Evolutionary conservation across 2,329 filamentous ascomycete species (phyloP).

Genomic region (Epichloe aotearoae): DNA sequence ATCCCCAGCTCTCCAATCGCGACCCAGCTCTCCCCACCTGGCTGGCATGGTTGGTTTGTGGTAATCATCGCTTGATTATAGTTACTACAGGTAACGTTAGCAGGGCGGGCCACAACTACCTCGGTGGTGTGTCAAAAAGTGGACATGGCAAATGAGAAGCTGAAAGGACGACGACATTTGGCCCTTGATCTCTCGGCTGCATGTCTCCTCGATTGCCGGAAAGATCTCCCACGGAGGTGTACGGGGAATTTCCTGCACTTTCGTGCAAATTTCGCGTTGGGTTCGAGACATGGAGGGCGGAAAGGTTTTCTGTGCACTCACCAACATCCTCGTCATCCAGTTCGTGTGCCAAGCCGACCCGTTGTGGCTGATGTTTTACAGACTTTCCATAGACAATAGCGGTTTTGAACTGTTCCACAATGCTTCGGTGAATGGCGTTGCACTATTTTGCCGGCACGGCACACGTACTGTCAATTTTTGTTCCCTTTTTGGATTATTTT

Average conservation of each 20-base stretch:
- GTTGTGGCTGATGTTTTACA: slow-evolving; percentile 96
- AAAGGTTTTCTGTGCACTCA: slow-evolving; percentile 32
- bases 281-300: background rate
- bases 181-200: background rate
- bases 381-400: slow-evolving; percentile 96
- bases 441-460: slow-evolving; percentile 47
- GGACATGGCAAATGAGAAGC: background rate
- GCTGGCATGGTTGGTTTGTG: background rate
- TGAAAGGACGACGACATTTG: background rate
- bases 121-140: background rate
- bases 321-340: slow-evolving; percentile 94
- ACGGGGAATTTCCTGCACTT: background rate
- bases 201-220: background rate
- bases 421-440: slow-evolving; percentile 92
- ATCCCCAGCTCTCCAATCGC: slow-evolving; percentile 4
- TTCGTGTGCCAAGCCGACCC: slow-evolving; percentile 83
- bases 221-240: background rate
- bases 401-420: slow-evolving; percentile 88
- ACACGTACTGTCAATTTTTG: slow-evolving; percentile 1
- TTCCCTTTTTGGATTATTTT: background rate
- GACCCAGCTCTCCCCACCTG: slow-evolving; percentile 1
- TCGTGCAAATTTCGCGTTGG: too few species aligned
- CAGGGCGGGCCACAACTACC: background rate
- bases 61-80: slow-evolving; percentile 53
- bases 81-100: slow-evolving; percentile 21